Base-by-base conservation (phyloP, 1,284 basidiomycete species). In the Sanghuangporus weigelae region DNA sequence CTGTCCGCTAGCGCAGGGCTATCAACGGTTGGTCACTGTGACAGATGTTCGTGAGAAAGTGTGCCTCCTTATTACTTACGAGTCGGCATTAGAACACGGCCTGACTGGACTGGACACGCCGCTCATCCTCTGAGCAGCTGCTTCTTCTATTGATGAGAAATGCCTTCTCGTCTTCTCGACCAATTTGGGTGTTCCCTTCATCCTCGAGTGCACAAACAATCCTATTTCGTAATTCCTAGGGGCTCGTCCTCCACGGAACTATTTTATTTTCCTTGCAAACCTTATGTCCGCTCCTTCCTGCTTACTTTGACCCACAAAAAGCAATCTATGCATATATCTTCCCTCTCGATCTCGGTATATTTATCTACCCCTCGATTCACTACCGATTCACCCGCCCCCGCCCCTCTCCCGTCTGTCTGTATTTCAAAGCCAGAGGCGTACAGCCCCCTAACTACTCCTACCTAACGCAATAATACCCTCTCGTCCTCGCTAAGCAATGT, bases 391-490 rank as follows among this genome's bases (percentile, higher is more conserved):
- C 12, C n/a, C 38, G 26, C 39, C 59, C 42, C 35, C 12, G 38
- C 35, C 38, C 50, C 59, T 31, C 48, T 50, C 23, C 10, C 35
- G n/a, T 46, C 26, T 26, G 31, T 12, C 46, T 59, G 16, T 38
- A 14, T 68, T 14, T 68, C 26, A 31, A 31, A 31, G 71, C 4
- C 64, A 72, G 36, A 65, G 23, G 46, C 19, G 7, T 16, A 11
- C n/a, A 23, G 23, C 36, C 26, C 26, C 14, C 19, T 42, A 7
- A 31, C 26, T 31, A 31, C 26, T 21, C 14, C 39, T 1, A 31
- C 31, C 35, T 7, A 12, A 10, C 23, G 1, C 26, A n/a, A 10
- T 23, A n/a, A 10, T 23, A 68, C 14, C 23, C 49, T 10, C 21
- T 11, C 38, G 60, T 59, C 26, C 53, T 64, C 6, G 5, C n/a